A percentile compares a stretch with the other conserved stretches of the same genome.
Evolutionary conservation across 805 yeast genomes (phyloP).

Genomic region (Priceomyces medius): DNA sequence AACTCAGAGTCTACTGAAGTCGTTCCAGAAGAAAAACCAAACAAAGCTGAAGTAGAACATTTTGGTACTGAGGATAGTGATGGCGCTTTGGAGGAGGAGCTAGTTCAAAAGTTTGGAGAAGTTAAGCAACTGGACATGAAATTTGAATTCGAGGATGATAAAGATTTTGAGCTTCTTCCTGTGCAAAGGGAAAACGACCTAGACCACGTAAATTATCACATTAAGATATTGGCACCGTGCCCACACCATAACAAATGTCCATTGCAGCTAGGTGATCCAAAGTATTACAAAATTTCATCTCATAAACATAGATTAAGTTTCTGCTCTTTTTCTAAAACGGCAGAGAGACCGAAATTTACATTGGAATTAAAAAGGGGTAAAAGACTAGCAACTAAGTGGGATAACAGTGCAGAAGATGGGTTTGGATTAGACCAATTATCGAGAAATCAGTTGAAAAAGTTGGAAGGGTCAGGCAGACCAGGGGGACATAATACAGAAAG

Average conservation of each 20-base stretch:
- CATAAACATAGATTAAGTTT: constrained; percentile 64
- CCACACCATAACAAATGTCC: constrained; percentile 87
- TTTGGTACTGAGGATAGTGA: constrained; percentile 18
- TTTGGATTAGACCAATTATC: constrained; percentile 46
- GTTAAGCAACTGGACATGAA: constrained; percentile 43
- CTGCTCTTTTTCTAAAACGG: constrained; percentile 71
- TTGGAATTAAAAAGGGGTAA: constrained; percentile 84
- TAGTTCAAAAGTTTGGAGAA: constrained; percentile 42
- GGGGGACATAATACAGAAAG: constrained; percentile 68
- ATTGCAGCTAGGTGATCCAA: constrained; percentile 73
- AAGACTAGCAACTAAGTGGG: constrained; percentile 72
- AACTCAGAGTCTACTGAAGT: constrained; percentile 32
- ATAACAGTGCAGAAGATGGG: constrained; percentile 50
- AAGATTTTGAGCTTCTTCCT: constrained; percentile 27
- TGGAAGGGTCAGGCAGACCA: constrained; percentile 77
- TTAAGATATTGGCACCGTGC: constrained; percentile 84
- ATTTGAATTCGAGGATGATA: constrained; percentile 46
- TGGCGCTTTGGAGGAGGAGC: constrained; percentile 22
- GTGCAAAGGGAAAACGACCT: constrained; percentile 13
- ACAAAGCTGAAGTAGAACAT: constrained; percentile 19
- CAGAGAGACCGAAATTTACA: constrained; percentile 76
- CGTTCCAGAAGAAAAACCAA: constrained; percentile 22
- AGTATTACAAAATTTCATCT: constrained; percentile 53
- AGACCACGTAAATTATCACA: constrained; percentile 45
- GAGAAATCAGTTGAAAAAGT: constrained; percentile 29